Base-by-base conservation (phyloP, 108 stramenopile genomes). In the Skeletonema marinoi region DNA sequence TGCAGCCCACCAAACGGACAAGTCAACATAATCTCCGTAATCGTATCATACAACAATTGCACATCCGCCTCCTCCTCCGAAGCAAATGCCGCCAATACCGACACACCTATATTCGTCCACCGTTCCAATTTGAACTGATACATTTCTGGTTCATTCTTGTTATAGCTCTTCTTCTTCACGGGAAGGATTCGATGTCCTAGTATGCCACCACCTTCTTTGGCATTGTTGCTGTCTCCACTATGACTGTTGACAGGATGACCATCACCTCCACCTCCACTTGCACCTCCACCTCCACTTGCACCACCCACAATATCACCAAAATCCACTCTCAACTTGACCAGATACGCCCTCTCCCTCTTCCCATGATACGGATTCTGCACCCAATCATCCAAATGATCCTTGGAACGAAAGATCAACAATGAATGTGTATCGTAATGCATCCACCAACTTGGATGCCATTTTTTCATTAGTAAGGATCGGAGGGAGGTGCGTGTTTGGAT, bases 111-210 rank as follows among this genome's bases (percentile, higher is more conserved):
- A 74, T 83, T 79, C 19, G 78, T 83, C 78, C 81, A 82, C 60
- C 78, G 64, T 75, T 86, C 85, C 25, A 86, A 51, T 60, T 86
- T 86, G 66, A 86, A 83, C 46, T 86, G 80, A 73, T 78, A 77
- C 81, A 82, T 77, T 44, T 82, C 81, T 3, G 71, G 68, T 12
- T 82, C 81, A 59, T 83, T 78, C 79, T 78, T 80, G 32, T 75
- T 75, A 39, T 83, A 83, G 70, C 68, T 74, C 68, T 83, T 83
- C 32, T 68, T 63, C 68, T 83, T 83, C 9, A 83, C 32, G 3
- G 82, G 82, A 21, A 83, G 68, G 58, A 83, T 60, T 63, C 82
- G 66, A 77, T 83, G 82, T 66, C 82, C 82, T 51, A 83, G 60
- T 42, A 77, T 71, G 19, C 38, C 0, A 0, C 51, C 29, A 21